Base-by-base conservation (phyloP, 306 rosid genomes). In the Mimosa bimucronata region DNA sequence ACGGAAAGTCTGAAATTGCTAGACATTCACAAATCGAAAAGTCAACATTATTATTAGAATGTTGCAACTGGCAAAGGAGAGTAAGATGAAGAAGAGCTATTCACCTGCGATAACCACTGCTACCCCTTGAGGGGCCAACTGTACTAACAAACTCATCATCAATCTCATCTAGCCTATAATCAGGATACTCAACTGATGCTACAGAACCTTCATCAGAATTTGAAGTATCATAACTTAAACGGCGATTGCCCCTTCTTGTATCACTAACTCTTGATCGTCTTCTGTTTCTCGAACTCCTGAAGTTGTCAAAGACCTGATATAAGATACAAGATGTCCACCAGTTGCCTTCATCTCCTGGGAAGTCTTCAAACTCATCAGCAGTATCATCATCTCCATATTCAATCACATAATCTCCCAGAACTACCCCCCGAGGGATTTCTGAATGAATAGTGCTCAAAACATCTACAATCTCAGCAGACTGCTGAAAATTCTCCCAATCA, bases 321-420 rank as follows among this genome's bases (percentile, higher is more conserved):
- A 92, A 83, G 55, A 94, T 92, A 78, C 98, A 94, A 23, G 97
- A 92, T 80, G 97, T 94, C 98, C 98, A 94, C 98, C 98, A 92
- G 84, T 90, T 92, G 79, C 97, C 97, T 11, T 90, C 91, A 44
- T 85, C 94, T 41, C 92, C 95, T 14, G 83, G 97, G 81, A 92
- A 94, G 85, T 92, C 97, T 66, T 92, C 98, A 46, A 90, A 91
- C 85, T 92, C 98, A 68, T 92, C 95, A 46, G 91, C 88, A 71
- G 87, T 85, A 73, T 92, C 97, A 31, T 92, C 93, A 9, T 91
- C 97, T 7, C 95, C 98, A 77, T 94, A 94, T 84, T 94, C 98
- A 78, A 94, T 94, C 79, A 94, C 97, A 37, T 94, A 94, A 81
- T 94, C 98, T 71, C 98, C 98, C 40, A 92, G 81, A 81, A 94